A percentile compares a stretch with the other conserved stretches of the same genome.
phyloP scores from a whole-genome alignment of 352 stramenopile species.

The Pythium dissimile region DNA sequence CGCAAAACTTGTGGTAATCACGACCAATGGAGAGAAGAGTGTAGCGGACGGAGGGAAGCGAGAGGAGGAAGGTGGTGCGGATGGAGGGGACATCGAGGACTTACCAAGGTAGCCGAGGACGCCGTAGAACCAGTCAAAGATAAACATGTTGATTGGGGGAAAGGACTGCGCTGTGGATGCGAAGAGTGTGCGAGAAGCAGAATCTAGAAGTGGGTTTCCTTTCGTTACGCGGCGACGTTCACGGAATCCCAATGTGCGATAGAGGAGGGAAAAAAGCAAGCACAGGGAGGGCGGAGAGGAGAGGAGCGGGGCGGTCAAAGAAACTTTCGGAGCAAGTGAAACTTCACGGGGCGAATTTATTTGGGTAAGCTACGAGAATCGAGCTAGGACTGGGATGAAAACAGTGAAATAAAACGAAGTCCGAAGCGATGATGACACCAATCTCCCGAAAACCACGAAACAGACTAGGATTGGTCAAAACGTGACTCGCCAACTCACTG shows the following conservation, averaged over 20 bases:
- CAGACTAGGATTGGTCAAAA: constrained; percentile 50
- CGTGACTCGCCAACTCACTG: not conserved
- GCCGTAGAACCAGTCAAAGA: constrained; percentile 96
- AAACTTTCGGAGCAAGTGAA: constrained; percentile 3
- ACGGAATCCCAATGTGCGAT: constrained; percentile 22
- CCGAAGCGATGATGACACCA: constrained; percentile 11
- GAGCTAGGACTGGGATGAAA: not conserved
- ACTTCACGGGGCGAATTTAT: constrained; percentile 5
- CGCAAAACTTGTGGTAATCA: too few relatives aligned
- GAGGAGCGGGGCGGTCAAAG: constrained; percentile 3
- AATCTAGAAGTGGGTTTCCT: constrained; percentile 27
- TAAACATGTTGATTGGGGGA: constrained; percentile 75
- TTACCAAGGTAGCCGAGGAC: constrained; percentile 91
- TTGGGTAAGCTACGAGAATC: constrained; percentile 11
- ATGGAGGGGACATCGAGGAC: constrained; percentile 15
- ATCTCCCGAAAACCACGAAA: constrained; percentile 44
- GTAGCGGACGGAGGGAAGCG: not conserved
- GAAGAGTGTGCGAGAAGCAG: not conserved
- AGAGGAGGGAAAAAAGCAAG: constrained; percentile 11
- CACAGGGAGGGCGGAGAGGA: constrained; percentile 6
- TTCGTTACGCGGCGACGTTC: constrained; percentile 5
- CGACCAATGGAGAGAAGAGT: not conserved
- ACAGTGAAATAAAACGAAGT: constrained; percentile 1
- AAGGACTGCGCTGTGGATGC: not conserved
- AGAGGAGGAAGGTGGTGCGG: not conserved